These are phyloP conservation scores for Talaromyces sp. DNA, from an alignment of 2,329 filamentous ascomycete species.

Conservation along the genomic window DNA sequence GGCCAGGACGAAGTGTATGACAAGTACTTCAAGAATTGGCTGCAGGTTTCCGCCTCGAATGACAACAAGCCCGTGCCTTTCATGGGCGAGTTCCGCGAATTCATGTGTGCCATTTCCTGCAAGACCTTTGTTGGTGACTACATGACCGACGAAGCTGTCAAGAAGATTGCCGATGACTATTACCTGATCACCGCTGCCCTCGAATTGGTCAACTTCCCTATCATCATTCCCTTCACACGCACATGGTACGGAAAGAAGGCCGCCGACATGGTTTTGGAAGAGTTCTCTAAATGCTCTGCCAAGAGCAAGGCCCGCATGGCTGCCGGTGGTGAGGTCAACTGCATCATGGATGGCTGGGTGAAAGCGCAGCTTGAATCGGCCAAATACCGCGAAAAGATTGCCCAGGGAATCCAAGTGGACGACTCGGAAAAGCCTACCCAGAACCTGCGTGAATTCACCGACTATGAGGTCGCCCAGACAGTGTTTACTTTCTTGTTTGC, in stretches of 20 bases:
- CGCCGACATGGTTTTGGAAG: constrained; percentile 80
- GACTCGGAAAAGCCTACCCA: constrained; percentile 73
- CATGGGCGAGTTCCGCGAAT: constrained; percentile 87
- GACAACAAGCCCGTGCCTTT: constrained; percentile 72
- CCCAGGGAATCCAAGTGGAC: constrained; percentile 62
- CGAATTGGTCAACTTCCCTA: constrained; percentile 96
- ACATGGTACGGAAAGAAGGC: constrained; percentile 97
- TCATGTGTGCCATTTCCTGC: constrained; percentile 92
- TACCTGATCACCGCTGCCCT: constrained; percentile 93
- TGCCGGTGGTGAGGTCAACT: constrained; percentile 76
- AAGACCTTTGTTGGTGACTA: constrained; percentile 97
- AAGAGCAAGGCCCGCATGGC: constrained; percentile 92
- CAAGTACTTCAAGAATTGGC: constrained; percentile 73
- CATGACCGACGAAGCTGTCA: constrained; percentile 81
- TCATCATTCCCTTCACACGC: constrained; percentile 91
- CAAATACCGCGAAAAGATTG: constrained; percentile 71
- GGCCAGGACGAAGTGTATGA: constrained; percentile 90
- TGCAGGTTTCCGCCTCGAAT: constrained; percentile 66
- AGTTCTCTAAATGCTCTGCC: constrained; percentile 85
- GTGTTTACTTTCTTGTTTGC: constrained; percentile 96
- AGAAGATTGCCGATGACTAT: constrained; percentile 94
- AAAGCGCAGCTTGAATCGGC: constrained; percentile 81
- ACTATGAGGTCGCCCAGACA: constrained; percentile 88
- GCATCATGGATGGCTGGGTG: constrained; percentile 95
- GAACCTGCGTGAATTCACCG: constrained; percentile 77